phyloP scores from a whole-genome alignment of 257 asterid genomes.

The Solanum neorickii region DNA sequence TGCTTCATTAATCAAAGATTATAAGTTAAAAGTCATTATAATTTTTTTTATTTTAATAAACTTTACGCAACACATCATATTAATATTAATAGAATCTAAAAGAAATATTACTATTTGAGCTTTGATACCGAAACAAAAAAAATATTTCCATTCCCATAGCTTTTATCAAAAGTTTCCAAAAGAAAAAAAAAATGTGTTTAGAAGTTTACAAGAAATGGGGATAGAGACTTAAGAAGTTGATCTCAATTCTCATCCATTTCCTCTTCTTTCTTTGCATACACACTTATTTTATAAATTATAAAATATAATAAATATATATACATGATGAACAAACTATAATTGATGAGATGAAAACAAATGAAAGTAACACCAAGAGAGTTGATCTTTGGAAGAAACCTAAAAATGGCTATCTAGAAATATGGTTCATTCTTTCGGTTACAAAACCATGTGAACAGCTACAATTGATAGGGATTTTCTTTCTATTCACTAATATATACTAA shows the following conservation, averaged over 20 bases:
- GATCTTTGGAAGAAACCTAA: background rate
- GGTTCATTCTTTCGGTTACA: background rate
- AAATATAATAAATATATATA: background rate
- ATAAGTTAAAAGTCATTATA: background rate
- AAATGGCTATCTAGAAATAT: background rate
- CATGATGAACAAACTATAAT: background rate
- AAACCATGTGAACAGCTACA: constrained; percentile 1
- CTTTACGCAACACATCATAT: background rate
- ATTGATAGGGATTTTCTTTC: background rate
- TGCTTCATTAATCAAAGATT: too few relatives aligned
- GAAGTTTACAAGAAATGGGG: background rate
- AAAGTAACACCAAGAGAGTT: background rate
- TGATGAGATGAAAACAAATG: background rate
- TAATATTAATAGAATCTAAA: background rate
- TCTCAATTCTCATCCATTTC: background rate
- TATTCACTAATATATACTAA: background rate
- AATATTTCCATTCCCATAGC: background rate
- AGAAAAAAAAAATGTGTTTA: background rate
- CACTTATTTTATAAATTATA: background rate
- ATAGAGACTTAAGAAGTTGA: background rate
- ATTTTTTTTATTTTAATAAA: background rate
- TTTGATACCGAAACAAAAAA: background rate
- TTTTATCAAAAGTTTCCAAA: background rate
- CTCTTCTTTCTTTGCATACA: background rate
- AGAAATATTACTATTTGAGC: background rate